Evolutionary conservation across 202 grass and related monocot species (phyloP).

Genomic region (Miscanthus sacchariflorus): DNA sequence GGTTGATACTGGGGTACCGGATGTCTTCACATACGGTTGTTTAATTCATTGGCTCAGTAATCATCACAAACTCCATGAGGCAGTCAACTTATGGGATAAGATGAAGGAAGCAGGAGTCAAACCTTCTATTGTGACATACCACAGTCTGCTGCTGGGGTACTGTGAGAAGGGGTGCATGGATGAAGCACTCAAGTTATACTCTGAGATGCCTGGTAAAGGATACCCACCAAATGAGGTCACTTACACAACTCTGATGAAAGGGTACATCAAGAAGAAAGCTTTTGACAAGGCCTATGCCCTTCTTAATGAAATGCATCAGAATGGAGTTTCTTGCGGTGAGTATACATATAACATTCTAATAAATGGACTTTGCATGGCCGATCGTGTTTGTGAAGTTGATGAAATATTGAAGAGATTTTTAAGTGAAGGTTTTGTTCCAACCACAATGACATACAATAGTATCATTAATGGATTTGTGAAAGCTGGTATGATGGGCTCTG

Average conservation of each 20-base stretch:
- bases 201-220: constrained; percentile 66
- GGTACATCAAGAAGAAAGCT: constrained; percentile 62
- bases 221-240: constrained; percentile 66
- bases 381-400: constrained; percentile 59
- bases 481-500: constrained; percentile 61
- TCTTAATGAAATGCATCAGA: constrained; percentile 64
- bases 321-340: constrained; percentile 69
- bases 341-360: constrained; percentile 79
- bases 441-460: constrained; percentile 77
- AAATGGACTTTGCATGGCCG: constrained; percentile 64
- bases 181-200: constrained; percentile 65
- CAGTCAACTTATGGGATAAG: constrained; percentile 60
- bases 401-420: constrained; percentile 76
- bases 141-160: constrained; percentile 70
- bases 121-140: constrained; percentile 66
- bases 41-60: constrained; percentile 70
- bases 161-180: constrained; percentile 72
- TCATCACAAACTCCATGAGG: constrained; percentile 61
- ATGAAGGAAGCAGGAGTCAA: constrained; percentile 67
- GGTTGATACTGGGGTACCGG: constrained; percentile 46
- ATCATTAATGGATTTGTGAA: constrained; percentile 84
- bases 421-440: constrained; percentile 80
- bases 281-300: constrained; percentile 62
- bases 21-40: constrained; percentile 66
- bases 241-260: constrained; percentile 71